These are phyloP conservation scores for Arabis alpina DNA, from an alignment of 345 rosid species.

Conservation along the genomic window DNA sequence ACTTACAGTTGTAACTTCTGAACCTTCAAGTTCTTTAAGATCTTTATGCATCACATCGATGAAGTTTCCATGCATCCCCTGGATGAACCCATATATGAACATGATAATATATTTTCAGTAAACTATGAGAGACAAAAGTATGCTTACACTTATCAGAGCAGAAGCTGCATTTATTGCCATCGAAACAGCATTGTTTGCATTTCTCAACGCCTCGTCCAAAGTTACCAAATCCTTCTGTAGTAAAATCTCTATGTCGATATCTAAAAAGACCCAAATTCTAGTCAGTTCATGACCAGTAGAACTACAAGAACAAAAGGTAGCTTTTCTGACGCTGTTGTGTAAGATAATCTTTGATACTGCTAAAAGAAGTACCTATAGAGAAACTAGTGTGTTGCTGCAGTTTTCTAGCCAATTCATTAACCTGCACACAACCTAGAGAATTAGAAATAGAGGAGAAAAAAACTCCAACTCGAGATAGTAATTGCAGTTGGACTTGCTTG, in stretches of 20 bases:
- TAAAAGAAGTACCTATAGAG: slow-evolving; percentile 58
- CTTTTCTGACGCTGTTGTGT: neutral
- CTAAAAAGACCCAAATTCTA: slow-evolving; percentile 48
- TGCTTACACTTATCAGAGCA: slow-evolving; percentile 67
- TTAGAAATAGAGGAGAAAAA: slow-evolving; percentile 18
- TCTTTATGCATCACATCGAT: slow-evolving; percentile 49
- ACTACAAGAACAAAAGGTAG: slow-evolving; percentile 24
- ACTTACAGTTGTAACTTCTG: slow-evolving; percentile 68
- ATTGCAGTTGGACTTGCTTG: neutral
- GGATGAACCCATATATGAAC: slow-evolving; percentile 37
- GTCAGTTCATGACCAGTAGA: slow-evolving; percentile 36
- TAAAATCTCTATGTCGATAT: slow-evolving; percentile 78
- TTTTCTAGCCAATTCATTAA: slow-evolving; percentile 60
- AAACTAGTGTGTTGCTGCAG: slow-evolving; percentile 65
- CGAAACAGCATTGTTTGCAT: slow-evolving; percentile 83
- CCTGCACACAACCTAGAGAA: slow-evolving; percentile 54
- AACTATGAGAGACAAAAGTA: slow-evolving; percentile 23
- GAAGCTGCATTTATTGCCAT: slow-evolving; percentile 72
- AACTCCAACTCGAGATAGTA: slow-evolving; percentile 7
- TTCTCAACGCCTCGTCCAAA: slow-evolving; percentile 85
- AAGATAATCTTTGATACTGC: neutral
- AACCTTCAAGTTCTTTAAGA: slow-evolving; percentile 57
- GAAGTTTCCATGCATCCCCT: slow-evolving; percentile 64
- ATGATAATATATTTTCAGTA: slow-evolving; percentile 1
- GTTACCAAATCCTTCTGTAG: slow-evolving; percentile 86